Evolutionary conservation across 23 red algal genomes (phyloP), one percentile per base, ranked within the genome.

Genomic region (Gracilaria domingensis): DNA sequence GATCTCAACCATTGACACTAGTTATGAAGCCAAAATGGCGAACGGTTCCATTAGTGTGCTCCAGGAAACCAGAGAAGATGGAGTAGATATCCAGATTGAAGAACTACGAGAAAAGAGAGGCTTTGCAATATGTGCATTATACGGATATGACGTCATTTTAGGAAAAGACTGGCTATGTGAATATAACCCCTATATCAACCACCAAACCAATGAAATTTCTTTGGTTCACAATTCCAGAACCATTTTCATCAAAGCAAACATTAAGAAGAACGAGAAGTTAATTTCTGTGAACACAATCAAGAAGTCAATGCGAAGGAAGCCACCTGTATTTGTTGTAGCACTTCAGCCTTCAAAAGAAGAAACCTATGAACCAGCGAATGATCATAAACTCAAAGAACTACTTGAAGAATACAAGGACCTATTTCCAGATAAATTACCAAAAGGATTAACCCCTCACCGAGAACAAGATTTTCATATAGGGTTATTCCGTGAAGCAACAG

Each of bases 371-470:
- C 17, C 48, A 8, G 9, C 57, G 0, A 7, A 61, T 42, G 56
- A 66, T 12, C 34, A 39, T 62, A 33, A 34, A 36, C 36, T 45
- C 0, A 12, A 74, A 4, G 8, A 20, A 13, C 14, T 83, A 20
- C 37, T 66, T 3, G 33, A 45, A 45, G 40, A 87, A 34, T 71
- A 87, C 26, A 34, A 71, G 21, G 62, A 87, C 28, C 12, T 57
- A 4, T 87, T 83, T 18, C 80, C 80, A 2, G 53, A 83, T 13
- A 83, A 61, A 42, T 62, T 87, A 45, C 83, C 62, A 54, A 87
- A 28, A 28, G 64, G 7, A 32, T 29, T 87, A 60, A 65, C 67
- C 12, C 83, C 65, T 28, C 64, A 87, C 36, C 29, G 66, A 59
- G n/a, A 8, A 6, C 30, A 74, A 71, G n/a, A 87, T 35, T 51